Percentiles rank a stretch among this genome's conserved stretches.
Evolutionary conservation across 192 early-diverging fungal species (phyloP).

Genomic region (Phlyctochytrium arcticum): DNA sequence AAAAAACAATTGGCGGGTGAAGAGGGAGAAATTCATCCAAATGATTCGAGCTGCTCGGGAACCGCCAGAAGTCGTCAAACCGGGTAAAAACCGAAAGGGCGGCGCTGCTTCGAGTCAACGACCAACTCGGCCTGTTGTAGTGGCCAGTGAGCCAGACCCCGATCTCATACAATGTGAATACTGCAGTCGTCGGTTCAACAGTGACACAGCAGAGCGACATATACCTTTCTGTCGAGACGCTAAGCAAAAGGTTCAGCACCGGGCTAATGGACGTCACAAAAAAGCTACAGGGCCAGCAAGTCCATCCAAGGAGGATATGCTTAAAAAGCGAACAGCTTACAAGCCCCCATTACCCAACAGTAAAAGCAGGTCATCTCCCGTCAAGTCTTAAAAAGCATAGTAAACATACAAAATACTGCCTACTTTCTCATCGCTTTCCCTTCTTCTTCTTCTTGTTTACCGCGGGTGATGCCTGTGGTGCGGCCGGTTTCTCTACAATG

Average conservation of each 20-base stretch:
- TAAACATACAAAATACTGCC: too few species aligned
- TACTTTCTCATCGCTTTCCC: not conserved
- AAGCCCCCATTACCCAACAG: conserved; percentile 28
- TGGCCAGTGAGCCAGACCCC: conserved; percentile 36
- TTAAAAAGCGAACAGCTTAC: conserved; percentile 34
- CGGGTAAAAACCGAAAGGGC: not conserved
- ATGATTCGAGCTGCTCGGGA: conserved; percentile 40
- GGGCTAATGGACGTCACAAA: not conserved
- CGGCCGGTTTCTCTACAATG: not conserved
- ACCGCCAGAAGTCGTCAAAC: not conserved
- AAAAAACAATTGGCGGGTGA: conserved; percentile 43
- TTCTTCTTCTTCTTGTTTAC: conserved; percentile 25
- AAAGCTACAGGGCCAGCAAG: not conserved
- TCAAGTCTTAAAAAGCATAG: not conserved
- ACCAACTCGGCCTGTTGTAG: not conserved
- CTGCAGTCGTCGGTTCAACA: conserved; percentile 50
- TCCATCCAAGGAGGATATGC: conserved; percentile 34
- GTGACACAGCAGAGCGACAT: conserved; percentile 44
- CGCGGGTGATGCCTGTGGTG: not conserved
- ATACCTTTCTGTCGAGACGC: conserved; percentile 47
- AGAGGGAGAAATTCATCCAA: conserved; percentile 45
- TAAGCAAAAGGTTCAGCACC: conserved; percentile 33
- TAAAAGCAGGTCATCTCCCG: not conserved
- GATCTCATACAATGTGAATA: conserved; percentile 40
- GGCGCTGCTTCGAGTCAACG: too few species aligned